These are phyloP conservation scores for Adansonia madagascariensis DNA, from an alignment of 441 rosid genomes.

Conservation along the genomic window DNA sequence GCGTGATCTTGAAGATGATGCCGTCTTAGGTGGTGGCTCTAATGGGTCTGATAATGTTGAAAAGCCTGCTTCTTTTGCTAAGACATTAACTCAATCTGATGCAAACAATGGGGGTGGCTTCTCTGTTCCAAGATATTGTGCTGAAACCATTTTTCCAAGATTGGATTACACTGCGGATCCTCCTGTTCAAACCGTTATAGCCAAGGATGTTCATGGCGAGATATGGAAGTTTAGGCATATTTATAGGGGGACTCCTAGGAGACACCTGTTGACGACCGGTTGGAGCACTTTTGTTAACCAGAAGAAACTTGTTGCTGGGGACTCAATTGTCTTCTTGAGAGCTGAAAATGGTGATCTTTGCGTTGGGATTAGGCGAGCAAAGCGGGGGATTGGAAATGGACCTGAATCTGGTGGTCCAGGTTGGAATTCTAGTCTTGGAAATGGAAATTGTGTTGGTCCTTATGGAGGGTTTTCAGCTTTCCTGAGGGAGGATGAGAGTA, in stretches of 20 bases:
- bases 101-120: slow-evolving; percentile 78
- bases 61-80: slow-evolving; percentile 61
- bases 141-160: slow-evolving; percentile 64
- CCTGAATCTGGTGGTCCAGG: slow-evolving; percentile 37
- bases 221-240: slow-evolving; percentile 70
- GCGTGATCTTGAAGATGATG: slow-evolving; percentile 44
- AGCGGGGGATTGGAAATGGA: slow-evolving; percentile 50
- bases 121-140: slow-evolving; percentile 76
- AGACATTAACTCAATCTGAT: slow-evolving; percentile 72
- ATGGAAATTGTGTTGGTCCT: slow-evolving; percentile 25
- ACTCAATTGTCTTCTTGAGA: slow-evolving; percentile 66
- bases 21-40: slow-evolving; percentile 23
- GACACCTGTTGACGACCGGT: slow-evolving; percentile 67
- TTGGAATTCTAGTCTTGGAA: slow-evolving; percentile 33
- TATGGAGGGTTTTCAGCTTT: slow-evolving; percentile 55
- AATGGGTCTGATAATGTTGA: slow-evolving; percentile 39
- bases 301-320: slow-evolving; percentile 69
- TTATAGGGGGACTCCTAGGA: slow-evolving; percentile 69
- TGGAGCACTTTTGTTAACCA: slow-evolving; percentile 72
- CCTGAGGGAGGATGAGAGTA: slow-evolving; percentile 45
- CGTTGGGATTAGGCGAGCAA: slow-evolving; percentile 65
- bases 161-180: slow-evolving; percentile 66
- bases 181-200: slow-evolving; percentile 64
- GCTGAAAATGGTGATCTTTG: slow-evolving; percentile 59
- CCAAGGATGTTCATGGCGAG: slow-evolving; percentile 68